Evolutionary conservation across 768 basidiomycete genomes (phyloP).

Genomic region (Peribolospora kevripleyi): DNA sequence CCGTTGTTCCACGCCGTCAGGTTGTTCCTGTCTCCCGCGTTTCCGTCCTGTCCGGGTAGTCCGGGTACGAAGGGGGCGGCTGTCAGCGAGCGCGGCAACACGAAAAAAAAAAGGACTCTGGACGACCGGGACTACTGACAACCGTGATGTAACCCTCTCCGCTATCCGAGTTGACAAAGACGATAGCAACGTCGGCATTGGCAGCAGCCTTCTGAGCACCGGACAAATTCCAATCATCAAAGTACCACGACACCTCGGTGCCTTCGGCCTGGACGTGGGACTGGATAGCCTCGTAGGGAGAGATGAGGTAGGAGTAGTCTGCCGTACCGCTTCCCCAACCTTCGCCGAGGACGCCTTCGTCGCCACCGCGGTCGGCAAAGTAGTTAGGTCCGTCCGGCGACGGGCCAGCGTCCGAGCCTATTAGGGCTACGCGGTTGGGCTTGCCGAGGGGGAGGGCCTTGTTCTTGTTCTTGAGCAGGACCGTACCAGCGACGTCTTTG

Average conservation of each 20-base stretch:
- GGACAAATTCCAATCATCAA: no score
- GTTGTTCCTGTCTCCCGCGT: slow-evolving; percentile 6
- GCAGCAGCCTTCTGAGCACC: slow-evolving; percentile 21
- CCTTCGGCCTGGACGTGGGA: no score
- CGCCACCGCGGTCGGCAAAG: slow-evolving; percentile 34
- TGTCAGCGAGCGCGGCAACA: neutral
- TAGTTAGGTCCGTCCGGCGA: slow-evolving; percentile 44
- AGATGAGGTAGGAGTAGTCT: slow-evolving; percentile 39
- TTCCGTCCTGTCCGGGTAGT: neutral
- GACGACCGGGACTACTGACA: neutral
- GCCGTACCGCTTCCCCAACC: slow-evolving; percentile 54
- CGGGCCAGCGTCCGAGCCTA: slow-evolving; percentile 38
- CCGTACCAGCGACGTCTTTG: slow-evolving; percentile 45
- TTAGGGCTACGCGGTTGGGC: slow-evolving; percentile 28
- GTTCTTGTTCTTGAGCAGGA: slow-evolving; percentile 48
- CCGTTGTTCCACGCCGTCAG: slow-evolving; percentile 4
- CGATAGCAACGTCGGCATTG: slow-evolving; percentile 22
- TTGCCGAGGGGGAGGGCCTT: slow-evolving; percentile 30
- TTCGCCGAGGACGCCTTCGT: slow-evolving; percentile 55
- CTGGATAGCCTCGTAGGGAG: slow-evolving; percentile 17
- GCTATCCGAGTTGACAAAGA: neutral
- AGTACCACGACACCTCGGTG: no score
- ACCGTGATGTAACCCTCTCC: neutral
- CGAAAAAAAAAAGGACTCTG: neutral
- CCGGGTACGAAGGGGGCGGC: neutral